Percentiles rank a stretch among this genome's conserved stretches.
phyloP scores from a whole-genome alignment of 2,329 filamentous ascomycete genomes.

The Gaeumannomyces tritici region DNA sequence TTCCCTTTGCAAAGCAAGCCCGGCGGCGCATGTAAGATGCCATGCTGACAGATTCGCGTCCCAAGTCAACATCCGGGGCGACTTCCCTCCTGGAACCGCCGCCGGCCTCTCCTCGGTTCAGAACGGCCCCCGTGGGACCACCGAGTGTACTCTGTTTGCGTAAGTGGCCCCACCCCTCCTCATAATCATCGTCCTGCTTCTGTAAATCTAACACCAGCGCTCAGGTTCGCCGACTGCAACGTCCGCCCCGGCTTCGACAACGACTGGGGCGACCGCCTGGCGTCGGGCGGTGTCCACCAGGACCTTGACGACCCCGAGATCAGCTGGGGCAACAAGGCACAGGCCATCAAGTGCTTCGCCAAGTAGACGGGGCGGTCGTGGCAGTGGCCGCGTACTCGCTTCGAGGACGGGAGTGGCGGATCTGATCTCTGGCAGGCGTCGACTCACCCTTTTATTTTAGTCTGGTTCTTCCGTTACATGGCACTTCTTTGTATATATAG shows the following conservation, averaged over 20 bases:
- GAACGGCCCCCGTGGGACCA: background rate
- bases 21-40: too few relatives aligned
- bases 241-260: background rate
- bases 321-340: conserved; percentile 2
- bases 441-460: too few relatives aligned
- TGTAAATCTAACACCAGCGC: background rate
- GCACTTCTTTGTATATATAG: too few relatives aligned
- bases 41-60: background rate
- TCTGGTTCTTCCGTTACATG: too few relatives aligned
- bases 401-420: background rate
- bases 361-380: background rate
- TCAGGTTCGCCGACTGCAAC: background rate
- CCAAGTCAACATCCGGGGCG: background rate
- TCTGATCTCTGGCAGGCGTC: too few relatives aligned
- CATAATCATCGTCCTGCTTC: too few relatives aligned
- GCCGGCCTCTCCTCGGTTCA: background rate
- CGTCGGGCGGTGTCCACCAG: background rate
- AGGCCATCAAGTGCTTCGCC: conserved; percentile 1
- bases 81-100: conserved; percentile 2
- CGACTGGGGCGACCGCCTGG: conserved; percentile 2
- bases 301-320: conserved; percentile 2
- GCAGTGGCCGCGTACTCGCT: background rate
- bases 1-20: too few relatives aligned
- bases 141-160: background rate
- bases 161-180: background rate